Evolutionary conservation across 73 alveolate genomes (phyloP).

Genomic region (Uronychia setigera): DNA sequence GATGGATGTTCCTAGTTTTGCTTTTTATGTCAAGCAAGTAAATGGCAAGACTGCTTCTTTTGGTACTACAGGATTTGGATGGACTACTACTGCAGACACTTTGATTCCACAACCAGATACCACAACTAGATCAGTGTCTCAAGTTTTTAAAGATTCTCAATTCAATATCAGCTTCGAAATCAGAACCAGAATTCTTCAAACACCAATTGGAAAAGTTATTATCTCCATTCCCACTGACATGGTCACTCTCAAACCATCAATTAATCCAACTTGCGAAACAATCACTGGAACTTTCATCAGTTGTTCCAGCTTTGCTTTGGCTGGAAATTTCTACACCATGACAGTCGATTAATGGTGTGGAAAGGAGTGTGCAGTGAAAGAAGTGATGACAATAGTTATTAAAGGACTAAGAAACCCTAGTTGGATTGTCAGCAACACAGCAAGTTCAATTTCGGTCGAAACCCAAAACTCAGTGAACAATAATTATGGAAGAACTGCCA

Average conservation of each 20-base stretch:
- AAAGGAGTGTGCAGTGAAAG: not conserved
- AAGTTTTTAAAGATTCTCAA: not conserved
- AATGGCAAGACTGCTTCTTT: not conserved
- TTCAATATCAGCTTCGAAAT: not conserved
- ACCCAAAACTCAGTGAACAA: not conserved
- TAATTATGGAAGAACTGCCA: not conserved
- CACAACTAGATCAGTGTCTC: not conserved
- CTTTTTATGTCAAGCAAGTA: not conserved
- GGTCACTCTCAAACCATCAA: not conserved
- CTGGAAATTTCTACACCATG: not conserved
- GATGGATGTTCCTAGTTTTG: not conserved
- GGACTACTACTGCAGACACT: not conserved
- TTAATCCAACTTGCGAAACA: not conserved
- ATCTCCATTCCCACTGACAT: not conserved
- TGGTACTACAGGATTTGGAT: not conserved
- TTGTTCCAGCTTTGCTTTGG: not conserved
- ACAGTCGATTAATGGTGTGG: not conserved
- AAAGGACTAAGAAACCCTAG: not conserved
- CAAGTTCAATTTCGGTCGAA: not conserved
- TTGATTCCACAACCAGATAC: not conserved
- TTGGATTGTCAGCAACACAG: not conserved
- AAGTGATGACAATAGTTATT: not conserved
- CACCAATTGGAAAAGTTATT: not conserved
- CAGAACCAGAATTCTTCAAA: not conserved
- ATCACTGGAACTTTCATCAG: not conserved